Evolutionary conservation across 495 filamentous ascomycete genomes (phyloP).

Genomic region (Aspergillus saccharolyticus): DNA sequence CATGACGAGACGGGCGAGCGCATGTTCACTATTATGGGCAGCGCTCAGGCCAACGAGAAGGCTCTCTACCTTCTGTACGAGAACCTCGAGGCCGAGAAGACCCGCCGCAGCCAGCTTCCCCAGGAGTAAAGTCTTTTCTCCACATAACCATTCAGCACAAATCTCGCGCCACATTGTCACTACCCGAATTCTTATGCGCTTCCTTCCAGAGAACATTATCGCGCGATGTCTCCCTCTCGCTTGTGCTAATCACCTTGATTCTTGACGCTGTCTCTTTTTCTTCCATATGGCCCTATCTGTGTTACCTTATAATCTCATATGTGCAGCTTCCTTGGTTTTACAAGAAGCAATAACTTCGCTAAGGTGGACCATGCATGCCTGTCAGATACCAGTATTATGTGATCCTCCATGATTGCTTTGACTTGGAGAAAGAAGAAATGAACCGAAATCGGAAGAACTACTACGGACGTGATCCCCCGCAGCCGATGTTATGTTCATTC

Average conservation of each 20-base stretch:
- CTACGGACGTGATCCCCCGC: conserved; percentile 10
- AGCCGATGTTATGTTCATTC: not conserved
- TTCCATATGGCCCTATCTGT: conserved; percentile 39
- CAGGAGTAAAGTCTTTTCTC: conserved; percentile 52
- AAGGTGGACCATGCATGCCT: conserved; percentile 25
- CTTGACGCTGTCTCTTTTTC: conserved; percentile 35
- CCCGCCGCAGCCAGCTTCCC: conserved; percentile 76
- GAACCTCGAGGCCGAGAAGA: conserved; percentile 98
- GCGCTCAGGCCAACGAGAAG: conserved; percentile 83
- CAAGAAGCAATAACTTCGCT: conserved; percentile 28
- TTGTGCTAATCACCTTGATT: conserved; percentile 33
- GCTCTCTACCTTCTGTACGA: conserved; percentile 95
- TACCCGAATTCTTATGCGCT: conserved; percentile 6
- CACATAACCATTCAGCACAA: not conserved
- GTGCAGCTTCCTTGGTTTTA: conserved; percentile 54
- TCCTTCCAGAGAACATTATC: conserved; percentile 7
- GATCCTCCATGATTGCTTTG: conserved; percentile 16
- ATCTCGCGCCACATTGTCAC: not conserved
- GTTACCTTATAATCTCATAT: conserved; percentile 38
- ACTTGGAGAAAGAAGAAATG: conserved; percentile 9
- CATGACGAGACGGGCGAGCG: conserved; percentile 97
- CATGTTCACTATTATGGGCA: conserved; percentile 99
- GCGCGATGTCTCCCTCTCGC: conserved; percentile 12
- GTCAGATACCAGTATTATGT: conserved; percentile 26
- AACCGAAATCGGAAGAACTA: conserved; percentile 17